phyloP scores from a whole-genome alignment of 352 stramenopile genomes.

The Phytophthora capsici region DNA sequence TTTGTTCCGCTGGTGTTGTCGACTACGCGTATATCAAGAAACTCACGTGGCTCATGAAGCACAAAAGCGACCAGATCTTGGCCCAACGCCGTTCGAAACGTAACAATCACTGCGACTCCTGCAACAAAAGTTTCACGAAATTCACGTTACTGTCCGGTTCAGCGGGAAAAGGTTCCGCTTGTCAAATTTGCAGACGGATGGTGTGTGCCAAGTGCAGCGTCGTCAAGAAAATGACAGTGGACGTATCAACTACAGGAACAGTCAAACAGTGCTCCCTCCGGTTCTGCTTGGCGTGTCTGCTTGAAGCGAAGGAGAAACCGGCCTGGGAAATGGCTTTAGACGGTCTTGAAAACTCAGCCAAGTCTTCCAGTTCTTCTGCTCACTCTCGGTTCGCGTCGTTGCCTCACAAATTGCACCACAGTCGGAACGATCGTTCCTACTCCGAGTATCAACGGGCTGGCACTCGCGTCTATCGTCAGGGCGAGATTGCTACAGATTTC shows the following conservation, averaged over 20 bases:
- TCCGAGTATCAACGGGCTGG: slow-evolving; percentile 24
- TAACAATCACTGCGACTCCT: slow-evolving; percentile 36
- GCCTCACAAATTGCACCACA: background rate
- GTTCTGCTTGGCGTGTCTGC: slow-evolving; percentile 58
- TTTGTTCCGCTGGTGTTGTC: slow-evolving; percentile 31
- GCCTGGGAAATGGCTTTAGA: slow-evolving; percentile 48
- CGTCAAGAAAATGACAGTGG: slow-evolving; percentile 63
- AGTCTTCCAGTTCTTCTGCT: slow-evolving; percentile 15
- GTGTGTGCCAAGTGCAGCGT: slow-evolving; percentile 62
- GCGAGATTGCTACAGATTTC: slow-evolving; percentile 18
- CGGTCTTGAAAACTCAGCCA: background rate
- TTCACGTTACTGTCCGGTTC: slow-evolving; percentile 19
- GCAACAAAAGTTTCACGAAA: slow-evolving; percentile 28
- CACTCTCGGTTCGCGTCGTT: slow-evolving; percentile 1
- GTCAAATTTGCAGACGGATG: slow-evolving; percentile 53
- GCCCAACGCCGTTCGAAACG: background rate
- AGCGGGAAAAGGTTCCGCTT: slow-evolving; percentile 28
- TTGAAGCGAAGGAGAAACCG: slow-evolving; percentile 54
- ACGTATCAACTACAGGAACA: slow-evolving; percentile 39
- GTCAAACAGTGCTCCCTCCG: slow-evolving; percentile 46
- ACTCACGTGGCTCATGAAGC: slow-evolving; percentile 44
- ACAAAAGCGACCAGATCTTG: slow-evolving; percentile 13
- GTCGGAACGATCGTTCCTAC: slow-evolving; percentile 14
- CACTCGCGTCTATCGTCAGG: slow-evolving; percentile 10
- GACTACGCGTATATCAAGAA: slow-evolving; percentile 59